A percentile compares a stretch with the other conserved stretches of the same genome.
Evolutionary conservation across 139 green algal species (phyloP).

Genomic region (Protoeuglena noctilucae): DNA sequence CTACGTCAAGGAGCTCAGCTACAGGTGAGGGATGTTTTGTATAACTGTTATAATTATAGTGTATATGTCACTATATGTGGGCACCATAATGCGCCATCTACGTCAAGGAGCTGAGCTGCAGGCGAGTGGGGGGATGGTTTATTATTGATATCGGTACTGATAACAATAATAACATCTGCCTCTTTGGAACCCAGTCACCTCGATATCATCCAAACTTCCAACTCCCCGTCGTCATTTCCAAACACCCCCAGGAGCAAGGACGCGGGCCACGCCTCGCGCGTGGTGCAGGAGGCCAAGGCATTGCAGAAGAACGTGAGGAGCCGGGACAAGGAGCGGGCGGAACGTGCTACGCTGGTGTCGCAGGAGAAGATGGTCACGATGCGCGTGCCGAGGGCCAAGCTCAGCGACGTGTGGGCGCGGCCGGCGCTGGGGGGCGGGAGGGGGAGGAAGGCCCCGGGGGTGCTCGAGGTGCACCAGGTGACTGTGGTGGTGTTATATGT

Average conservation of each 20-base stretch:
- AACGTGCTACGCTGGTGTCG: slow-evolving; percentile 81
- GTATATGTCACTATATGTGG: slow-evolving; percentile 3
- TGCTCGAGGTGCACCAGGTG: slow-evolving; percentile 84
- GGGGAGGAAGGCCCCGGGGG: slow-evolving; percentile 75
- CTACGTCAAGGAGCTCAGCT: slow-evolving; percentile 90
- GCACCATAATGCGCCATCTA: too few relatives aligned
- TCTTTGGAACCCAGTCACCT: too few relatives aligned
- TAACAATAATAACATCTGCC: too few relatives aligned
- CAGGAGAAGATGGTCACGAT: slow-evolving; percentile 77
- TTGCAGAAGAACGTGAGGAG: slow-evolving; percentile 51
- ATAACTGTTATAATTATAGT: not conserved
- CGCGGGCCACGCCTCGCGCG: not conserved
- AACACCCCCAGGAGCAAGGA: not conserved
- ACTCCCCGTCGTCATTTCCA: too few relatives aligned
- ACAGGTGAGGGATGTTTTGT: too few relatives aligned
- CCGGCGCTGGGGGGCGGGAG: slow-evolving; percentile 61
- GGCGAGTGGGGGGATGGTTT: too few relatives aligned
- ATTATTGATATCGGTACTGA: too few relatives aligned
- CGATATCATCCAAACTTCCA: too few relatives aligned
- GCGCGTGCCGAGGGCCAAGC: slow-evolving; percentile 45
- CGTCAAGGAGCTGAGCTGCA: slow-evolving; percentile 89
- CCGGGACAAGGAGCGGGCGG: slow-evolving; percentile 77
- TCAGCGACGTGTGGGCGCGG: slow-evolving; percentile 88
- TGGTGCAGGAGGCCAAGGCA: slow-evolving; percentile 84
- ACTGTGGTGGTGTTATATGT: too few relatives aligned